Percentiles rank a stretch among this genome's conserved stretches.
Evolutionary conservation across 805 yeast genomes (phyloP).

Genomic region (Yarrowia sp.): DNA sequence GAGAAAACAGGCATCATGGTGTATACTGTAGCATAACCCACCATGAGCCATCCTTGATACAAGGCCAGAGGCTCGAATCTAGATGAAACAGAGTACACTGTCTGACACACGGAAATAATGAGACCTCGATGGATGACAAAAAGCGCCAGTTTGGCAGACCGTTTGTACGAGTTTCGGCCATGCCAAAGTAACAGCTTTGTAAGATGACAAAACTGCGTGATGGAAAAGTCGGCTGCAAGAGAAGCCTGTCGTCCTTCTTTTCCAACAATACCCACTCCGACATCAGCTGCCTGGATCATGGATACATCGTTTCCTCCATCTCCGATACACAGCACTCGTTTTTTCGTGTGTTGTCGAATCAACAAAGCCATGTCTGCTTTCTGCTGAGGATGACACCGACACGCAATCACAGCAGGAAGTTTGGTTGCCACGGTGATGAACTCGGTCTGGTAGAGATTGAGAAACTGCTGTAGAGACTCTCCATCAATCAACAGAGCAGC

Average conservation of each 20-base stretch:
- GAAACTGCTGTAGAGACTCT: conserved; percentile 71
- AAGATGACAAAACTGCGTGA: conserved; percentile 85
- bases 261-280: conserved; percentile 98
- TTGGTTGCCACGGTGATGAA: conserved; percentile 74
- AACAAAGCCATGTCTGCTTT: conserved; percentile 90
- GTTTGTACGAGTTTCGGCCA: conserved; percentile 93
- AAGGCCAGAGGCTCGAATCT: conserved; percentile 90
- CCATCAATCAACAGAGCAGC: conserved; percentile 90
- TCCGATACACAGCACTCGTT: conserved; percentile 95
- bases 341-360: conserved; percentile 75
- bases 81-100: conserved; percentile 83
- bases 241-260: conserved; percentile 98
- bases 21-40: conserved; percentile 94
- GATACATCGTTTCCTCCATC: conserved; percentile 99
- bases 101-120: conserved; percentile 90
- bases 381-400: conserved; percentile 98
- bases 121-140: conserved; percentile 96
- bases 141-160: conserved; percentile 93
- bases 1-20: conserved; percentile 99
- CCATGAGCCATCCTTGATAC: conserved; percentile 96
- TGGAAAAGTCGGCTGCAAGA: conserved; percentile 92
- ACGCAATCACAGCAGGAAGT: conserved; percentile 94
- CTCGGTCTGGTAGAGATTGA: conserved; percentile 62
- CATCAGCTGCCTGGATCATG: conserved; percentile 98
- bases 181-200: conserved; percentile 92